Evolutionary conservation across 2,329 filamentous ascomycete species (phyloP).

Genomic region (Neocucurbitaria cava): DNA sequence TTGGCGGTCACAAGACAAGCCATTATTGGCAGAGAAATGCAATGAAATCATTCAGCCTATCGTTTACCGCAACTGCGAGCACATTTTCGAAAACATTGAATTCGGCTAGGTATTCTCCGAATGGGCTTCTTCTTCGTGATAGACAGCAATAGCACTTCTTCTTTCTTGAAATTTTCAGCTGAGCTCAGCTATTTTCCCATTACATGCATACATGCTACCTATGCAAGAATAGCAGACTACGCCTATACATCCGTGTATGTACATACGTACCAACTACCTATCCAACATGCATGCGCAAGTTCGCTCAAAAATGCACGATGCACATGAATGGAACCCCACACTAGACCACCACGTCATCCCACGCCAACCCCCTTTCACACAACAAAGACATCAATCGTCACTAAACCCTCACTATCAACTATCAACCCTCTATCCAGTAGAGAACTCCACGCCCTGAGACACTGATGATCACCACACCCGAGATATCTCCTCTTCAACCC

Average conservation of each 20-base stretch:
- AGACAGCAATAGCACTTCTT: neutral
- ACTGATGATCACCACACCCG: too few relatives aligned
- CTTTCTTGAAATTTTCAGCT: neutral
- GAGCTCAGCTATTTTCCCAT: neutral
- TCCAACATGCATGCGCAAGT: neutral
- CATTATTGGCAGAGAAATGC: neutral
- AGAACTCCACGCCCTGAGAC: too few relatives aligned
- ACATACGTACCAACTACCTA: neutral
- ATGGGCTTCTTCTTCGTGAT: neutral
- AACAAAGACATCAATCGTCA: neutral
- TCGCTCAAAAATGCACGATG: neutral
- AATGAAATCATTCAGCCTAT: neutral
- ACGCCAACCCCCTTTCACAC: neutral
- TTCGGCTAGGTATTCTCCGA: too few relatives aligned
- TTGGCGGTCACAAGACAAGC: neutral
- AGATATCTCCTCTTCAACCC: neutral
- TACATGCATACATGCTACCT: neutral
- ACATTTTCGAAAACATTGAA: neutral
- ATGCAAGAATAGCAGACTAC: neutral
- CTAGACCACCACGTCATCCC: neutral
- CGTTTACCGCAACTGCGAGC: neutral
- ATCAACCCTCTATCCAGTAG: too few relatives aligned
- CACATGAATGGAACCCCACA: neutral
- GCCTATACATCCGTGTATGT: neutral
- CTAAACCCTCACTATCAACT: neutral